phyloP scores from a whole-genome alignment of 148 eudicot genomes.

The Chenopodium formosanum region DNA sequence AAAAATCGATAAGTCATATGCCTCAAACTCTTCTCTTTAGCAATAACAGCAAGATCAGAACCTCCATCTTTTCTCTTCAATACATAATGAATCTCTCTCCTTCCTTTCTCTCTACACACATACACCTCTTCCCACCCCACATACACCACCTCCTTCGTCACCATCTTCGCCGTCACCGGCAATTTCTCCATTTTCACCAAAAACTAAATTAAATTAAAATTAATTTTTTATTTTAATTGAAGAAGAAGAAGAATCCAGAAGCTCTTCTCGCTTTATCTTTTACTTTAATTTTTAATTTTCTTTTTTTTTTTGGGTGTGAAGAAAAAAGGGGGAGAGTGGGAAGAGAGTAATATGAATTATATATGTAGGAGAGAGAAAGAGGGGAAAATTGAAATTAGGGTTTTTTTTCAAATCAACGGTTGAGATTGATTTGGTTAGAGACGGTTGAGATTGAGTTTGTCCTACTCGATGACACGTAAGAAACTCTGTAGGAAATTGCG shows the following conservation, averaged over 20 bases:
- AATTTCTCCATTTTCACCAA: no score
- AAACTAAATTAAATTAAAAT: no score
- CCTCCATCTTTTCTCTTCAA: conserved; percentile 56
- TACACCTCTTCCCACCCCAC: conserved; percentile 68
- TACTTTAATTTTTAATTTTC: not conserved
- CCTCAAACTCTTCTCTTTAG: conserved; percentile 60
- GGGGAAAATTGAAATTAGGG: conserved; percentile 33
- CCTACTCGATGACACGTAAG: conserved; percentile 26
- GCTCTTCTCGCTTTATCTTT: not conserved
- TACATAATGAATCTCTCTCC: conserved; percentile 58
- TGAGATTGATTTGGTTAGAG: not conserved
- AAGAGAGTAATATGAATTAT: not conserved
- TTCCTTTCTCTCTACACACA: conserved; percentile 47
- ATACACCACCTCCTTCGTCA: conserved; percentile 29
- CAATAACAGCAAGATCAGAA: conserved; percentile 68
- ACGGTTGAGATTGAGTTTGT: conserved; percentile 35
- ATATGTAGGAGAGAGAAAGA: conserved; percentile 12
- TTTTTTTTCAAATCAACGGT: conserved; percentile 1
- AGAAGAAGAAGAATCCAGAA: not conserved
- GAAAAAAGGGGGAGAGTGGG: not conserved
- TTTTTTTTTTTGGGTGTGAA: not conserved
- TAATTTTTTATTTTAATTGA: not conserved
- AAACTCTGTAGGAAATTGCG: conserved; percentile 35
- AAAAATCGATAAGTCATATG: conserved; percentile 48
- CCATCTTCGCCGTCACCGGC: not conserved